Evolutionary conservation across 1,284 basidiomycete genomes (phyloP).

Genomic region (Cryptococcus neoformans): DNA sequence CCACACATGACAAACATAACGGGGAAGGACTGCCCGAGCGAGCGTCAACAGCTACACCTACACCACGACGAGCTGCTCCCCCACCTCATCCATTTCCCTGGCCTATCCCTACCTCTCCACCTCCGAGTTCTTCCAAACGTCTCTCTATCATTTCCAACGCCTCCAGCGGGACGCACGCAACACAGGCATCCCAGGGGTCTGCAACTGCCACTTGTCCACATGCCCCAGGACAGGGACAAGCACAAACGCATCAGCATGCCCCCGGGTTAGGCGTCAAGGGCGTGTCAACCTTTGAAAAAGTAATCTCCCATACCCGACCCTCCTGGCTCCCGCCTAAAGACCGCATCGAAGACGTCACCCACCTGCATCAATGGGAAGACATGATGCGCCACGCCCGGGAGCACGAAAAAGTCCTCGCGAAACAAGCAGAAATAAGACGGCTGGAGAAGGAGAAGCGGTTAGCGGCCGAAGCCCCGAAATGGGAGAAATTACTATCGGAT

Average conservation of each 20-base stretch:
- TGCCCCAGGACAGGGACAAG: background rate
- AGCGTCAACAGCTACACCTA: background rate
- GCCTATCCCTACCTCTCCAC: constrained; percentile 25
- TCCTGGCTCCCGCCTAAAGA: constrained; percentile 79
- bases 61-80: constrained; percentile 31
- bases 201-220: background rate
- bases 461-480: constrained; percentile 31
- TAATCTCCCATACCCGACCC: constrained; percentile 59
- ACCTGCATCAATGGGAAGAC: constrained; percentile 80
- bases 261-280: constrained; percentile 37
- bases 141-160: constrained; percentile 10
- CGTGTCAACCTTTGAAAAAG: constrained; percentile 44
- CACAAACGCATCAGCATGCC: background rate
- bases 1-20: background rate
- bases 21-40: background rate
- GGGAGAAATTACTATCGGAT: constrained; percentile 36
- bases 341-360: constrained; percentile 73
- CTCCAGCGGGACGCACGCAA: constrained; percentile 1
- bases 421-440: constrained; percentile 20
- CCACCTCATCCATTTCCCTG: constrained; percentile 45
- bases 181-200: background rate
- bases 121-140: constrained; percentile 9
- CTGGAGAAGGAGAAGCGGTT: constrained; percentile 38
- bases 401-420: constrained; percentile 29
- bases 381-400: constrained; percentile 67